Base-by-base conservation (phyloP, 2,329 filamentous ascomycete species). In the Paraphaeosphaeria minitans region DNA sequence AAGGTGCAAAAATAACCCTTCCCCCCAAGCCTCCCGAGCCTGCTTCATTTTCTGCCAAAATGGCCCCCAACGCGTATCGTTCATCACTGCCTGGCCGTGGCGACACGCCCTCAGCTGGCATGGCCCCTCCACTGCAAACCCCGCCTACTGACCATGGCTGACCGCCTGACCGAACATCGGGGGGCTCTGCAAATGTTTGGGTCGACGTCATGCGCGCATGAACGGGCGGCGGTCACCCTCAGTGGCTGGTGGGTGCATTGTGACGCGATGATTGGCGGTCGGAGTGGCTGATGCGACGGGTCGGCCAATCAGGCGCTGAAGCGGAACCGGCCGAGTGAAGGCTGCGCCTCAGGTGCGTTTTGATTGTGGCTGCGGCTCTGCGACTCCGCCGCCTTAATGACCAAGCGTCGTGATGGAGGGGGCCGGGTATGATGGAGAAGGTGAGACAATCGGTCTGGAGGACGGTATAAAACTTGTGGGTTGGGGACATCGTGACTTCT, bases 31-130 rank as follows among this genome's bases (percentile, higher is more conserved):
- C 27, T 21, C 16, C 37, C n/a, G 41, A 47, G 47, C 2, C 46
- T 43, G 50, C 54, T 37, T 51, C 39, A 21, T 42, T 57, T 52
- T 57, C 54, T 31, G 7, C 21, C 10, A 50, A 43, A 33, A 7
- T 21, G 31, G 14, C 54, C 50, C 27, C 50, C 45, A 55, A 22
- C 10, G 19, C 27, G 55, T 33, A 41, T 51, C 50, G 33, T 33
- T 57, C 39, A 46, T 57, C 58, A 53, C 46, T 57, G 58, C 58
- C 58, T 55, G 21, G 45, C 16, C 6, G 58, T 60, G 58, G 58
- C 58, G 33, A 57, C 33, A 24, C 14, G n/a, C 33, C 19, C n/a
- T 57, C 51, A 55, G 58, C 58, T 57, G n/a, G 55, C 46, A 49
- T 60, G 41, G 43, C 51, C 49, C 35, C 33, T 24, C 37, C 35